Percentiles rank a stretch among this genome's conserved stretches.
These are phyloP conservation scores for Venturia nashicola DNA, from an alignment of 2,329 filamentous ascomycete genomes.

Conservation along the genomic window DNA sequence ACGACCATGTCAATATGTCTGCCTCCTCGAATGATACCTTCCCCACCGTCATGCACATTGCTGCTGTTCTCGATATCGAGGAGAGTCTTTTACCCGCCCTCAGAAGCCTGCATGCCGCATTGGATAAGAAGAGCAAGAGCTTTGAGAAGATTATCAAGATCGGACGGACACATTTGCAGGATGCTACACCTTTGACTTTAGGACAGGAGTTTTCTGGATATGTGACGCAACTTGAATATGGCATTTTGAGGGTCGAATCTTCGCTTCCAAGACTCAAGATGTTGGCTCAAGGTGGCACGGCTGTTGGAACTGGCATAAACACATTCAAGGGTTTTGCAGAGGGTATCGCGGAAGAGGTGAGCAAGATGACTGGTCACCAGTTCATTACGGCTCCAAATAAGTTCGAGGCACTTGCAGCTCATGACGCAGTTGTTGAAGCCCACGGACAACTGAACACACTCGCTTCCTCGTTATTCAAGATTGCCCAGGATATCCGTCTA, in stretches of 20 bases:
- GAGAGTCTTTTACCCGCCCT: conserved; percentile 72
- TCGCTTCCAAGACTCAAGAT: conserved; percentile 73
- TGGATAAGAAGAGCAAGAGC: conserved; percentile 78
- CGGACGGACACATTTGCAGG: conserved; percentile 91
- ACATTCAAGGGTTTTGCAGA: conserved; percentile 94
- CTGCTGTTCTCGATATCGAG: conserved; percentile 87
- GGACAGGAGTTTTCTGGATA: conserved; percentile 98
- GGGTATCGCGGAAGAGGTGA: conserved; percentile 81
- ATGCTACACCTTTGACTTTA: conserved; percentile 88
- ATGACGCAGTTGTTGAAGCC: conserved; percentile 92
- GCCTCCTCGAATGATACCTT: conserved; percentile 99
- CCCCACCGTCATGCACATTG: conserved; percentile 99
- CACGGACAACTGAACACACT: conserved; percentile 89
- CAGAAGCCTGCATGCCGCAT: conserved; percentile 65
- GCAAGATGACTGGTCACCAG: conserved; percentile 80
- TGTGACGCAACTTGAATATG: conserved; percentile 83
- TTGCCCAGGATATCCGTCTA: conserved; percentile 95
- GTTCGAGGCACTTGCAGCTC: conserved; percentile 91
- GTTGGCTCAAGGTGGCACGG: conserved; percentile 89
- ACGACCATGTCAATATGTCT: conserved; percentile 99
- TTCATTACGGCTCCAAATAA: conserved; percentile 98
- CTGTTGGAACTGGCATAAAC: conserved; percentile 95
- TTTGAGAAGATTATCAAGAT: conserved; percentile 99
- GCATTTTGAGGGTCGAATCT: conserved; percentile 75
- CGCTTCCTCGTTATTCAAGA: conserved; percentile 86